Base-by-base conservation (phyloP, 257 asterid genomes). In the Solanum ahanhuiri region DNA sequence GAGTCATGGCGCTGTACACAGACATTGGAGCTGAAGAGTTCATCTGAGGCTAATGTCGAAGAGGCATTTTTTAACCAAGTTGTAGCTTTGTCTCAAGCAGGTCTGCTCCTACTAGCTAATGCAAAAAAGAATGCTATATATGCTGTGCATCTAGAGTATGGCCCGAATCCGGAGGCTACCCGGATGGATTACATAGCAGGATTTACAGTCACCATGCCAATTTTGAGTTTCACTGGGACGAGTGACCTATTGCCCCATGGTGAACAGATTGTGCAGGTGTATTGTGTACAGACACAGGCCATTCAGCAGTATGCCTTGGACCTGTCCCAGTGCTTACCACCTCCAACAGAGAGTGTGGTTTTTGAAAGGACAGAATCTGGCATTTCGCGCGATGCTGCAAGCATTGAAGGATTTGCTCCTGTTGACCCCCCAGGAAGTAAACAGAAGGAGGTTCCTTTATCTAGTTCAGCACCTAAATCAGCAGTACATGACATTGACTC, bases 61-160 rank as follows among this genome's bases (percentile, higher is more conserved):
- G 99, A 95, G 84, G 95, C 96, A 51, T 97, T 97, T 93, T 97
- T 97, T 90, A 97, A 97, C 92, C 99, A 97, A 93, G 98, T 95
- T 85, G 91, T 94, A 66, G 98, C 99, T 69, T 91, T 96, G 90
- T 88, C 99, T 76, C 99, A 96, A 86, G 94, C 91, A 31, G 91
- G 92, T 88, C 95, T 97, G 83, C 91, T 97, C 85, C 86, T 95
- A 88, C 89, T 97, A 90, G 99, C 98, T 88, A 97, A 97, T 89
- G 99, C 99, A 76, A 96, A 94, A 88, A 94, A 95, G 83, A 94
- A 97, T 88, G 98, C 99, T 69, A 94, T 97, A 87, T 97, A 97
- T 90, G 99, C 93, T n/a, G 95, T 95, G 91, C 99, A 97, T 89
- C 85, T 95, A 89, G 99, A 95, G 75, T 97, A 93, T 84, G 98